These are phyloP conservation scores for thale cress (Arabidopsis thaliana) DNA, from an alignment of 345 rosid genomes.

Conservation along the genomic window TAIR10.1 NC_003076.8:9651501-9652000, in stretches of 20 bases:
- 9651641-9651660: slow-evolving; percentile 55
- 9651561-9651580: too few relatives aligned
- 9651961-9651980: slow-evolving; percentile 16
- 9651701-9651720: slow-evolving; percentile 56
- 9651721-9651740: slow-evolving; percentile 62
- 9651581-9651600: not conserved
- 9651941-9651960: slow-evolving; percentile 52
- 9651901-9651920: slow-evolving; percentile 39
- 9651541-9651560: slow-evolving; percentile 47
- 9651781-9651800: too few relatives aligned
- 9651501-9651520: slow-evolving; percentile 52
- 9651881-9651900: slow-evolving; percentile 40
- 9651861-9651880: slow-evolving; percentile 41
- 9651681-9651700: slow-evolving; percentile 58
- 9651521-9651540: slow-evolving; percentile 69
- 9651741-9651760: not conserved
- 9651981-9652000: not conserved
- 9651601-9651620: not conserved
- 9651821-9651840: too few relatives aligned
- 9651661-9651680: slow-evolving; percentile 56
- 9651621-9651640: not conserved
- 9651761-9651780: not conserved
- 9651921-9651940: slow-evolving; percentile 50
- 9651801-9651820: too few relatives aligned
- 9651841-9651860: not conserved